phyloP scores from a whole-genome alignment of 192 early-diverging fungal genomes.

The Gonapodya sp. region DNA sequence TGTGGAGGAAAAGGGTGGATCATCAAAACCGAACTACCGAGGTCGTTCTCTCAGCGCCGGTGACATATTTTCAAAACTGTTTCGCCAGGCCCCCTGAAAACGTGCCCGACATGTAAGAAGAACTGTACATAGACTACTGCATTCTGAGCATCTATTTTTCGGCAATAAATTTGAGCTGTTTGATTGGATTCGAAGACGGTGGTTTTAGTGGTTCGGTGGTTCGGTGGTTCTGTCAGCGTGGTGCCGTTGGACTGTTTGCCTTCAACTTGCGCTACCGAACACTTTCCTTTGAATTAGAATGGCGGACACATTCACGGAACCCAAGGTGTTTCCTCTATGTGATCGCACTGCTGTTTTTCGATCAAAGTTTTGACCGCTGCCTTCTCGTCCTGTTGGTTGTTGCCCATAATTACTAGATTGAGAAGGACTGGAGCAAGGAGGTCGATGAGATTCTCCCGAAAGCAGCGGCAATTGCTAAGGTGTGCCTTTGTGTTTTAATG shows the following conservation, averaged over 20 bases:
- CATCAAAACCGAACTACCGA: neutral
- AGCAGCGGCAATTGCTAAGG: conserved; percentile 58
- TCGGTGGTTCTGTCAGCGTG: too few species aligned
- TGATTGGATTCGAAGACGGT: too few species aligned
- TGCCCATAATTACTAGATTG: too few species aligned
- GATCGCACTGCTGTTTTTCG: neutral
- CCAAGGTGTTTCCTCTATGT: neutral
- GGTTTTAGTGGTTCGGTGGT: too few species aligned
- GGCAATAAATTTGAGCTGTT: neutral
- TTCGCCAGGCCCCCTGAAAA: neutral
- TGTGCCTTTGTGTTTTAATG: conserved; percentile 16
- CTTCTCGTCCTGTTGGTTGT: too few species aligned
- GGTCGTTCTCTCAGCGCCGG: neutral
- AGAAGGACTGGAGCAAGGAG: conserved; percentile 8
- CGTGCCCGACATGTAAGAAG: neutral
- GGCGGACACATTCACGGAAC: neutral
- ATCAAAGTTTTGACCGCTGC: neutral
- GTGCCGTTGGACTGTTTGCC: too few species aligned
- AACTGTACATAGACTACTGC: neutral
- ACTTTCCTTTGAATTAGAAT: neutral
- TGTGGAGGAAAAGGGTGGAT: neutral
- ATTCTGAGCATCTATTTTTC: neutral
- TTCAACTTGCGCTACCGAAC: neutral
- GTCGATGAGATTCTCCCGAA: conserved; percentile 69
- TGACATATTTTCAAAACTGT: neutral